Evolutionary conservation across 2,329 filamentous ascomycete genomes (phyloP), one percentile per base, ranked within the genome.

Genomic region (Colletotrichum endophyticum): DNA sequence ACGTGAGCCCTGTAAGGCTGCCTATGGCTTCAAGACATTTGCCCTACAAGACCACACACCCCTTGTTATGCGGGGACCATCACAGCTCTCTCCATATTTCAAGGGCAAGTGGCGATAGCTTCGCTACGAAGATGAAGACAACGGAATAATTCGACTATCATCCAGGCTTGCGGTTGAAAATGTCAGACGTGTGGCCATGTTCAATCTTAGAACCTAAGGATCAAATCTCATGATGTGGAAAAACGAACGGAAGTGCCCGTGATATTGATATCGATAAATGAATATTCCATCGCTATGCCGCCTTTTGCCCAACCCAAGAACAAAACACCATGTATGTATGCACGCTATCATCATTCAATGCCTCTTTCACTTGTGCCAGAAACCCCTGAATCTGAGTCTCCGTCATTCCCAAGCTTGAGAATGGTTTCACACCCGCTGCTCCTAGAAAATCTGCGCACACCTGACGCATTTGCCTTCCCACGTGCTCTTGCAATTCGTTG

Each of bases 231-330:
- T 25, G 44, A 8, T 25, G n/a, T 53, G 6, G 44, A 53, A 53
- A 0, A 22, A 22, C n/a, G 44, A 53, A 53, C 56, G 25, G 8
- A 30, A 59, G 56, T 53, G n/a, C 44, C 44, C n/a, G n/a, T 53
- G n/a, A 53, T 22, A 53, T 44, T 44, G 36, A 44, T 53, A 53
- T 53, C 11, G n/a, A 53, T 53, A 53, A 22, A 13, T 53, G 44
- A 53, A 25, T 22, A 22, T 53, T 22, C 44, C 44, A 53, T 22
- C 44, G 44, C 44, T 53, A 53, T 53, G 44, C 44, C 22, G 56
- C 49, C 67, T 70, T 70, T 34, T 70, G 67, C 34, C 67, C 67
- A 22, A 62, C 56, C 67, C 56, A 62, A 13, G 67, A 70, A 44
- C 44, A 70, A 32, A 62, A 70, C 25, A 39, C 27, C 30, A 32